Conservation (phyloP, 2,329 filamentous ascomycete species). For the Penicillium sp. region DNA sequence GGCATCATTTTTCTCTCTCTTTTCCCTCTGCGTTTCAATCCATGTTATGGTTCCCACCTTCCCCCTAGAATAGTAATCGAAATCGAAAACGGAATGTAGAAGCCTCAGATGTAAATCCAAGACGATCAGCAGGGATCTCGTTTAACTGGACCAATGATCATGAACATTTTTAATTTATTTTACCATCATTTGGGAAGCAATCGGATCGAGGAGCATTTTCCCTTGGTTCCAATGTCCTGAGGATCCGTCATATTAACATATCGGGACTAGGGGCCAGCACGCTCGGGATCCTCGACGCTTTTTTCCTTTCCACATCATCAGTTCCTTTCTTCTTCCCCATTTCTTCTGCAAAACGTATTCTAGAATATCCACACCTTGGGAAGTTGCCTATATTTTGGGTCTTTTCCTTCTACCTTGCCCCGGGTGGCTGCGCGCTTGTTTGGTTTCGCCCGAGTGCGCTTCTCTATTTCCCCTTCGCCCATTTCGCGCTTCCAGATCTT, state of each 20-base stretch:
- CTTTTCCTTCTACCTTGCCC: not conserved
- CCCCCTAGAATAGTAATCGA: not conserved
- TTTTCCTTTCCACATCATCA: conserved; percentile 23
- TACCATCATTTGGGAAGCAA: not conserved
- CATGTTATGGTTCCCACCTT: not conserved
- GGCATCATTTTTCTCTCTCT: not conserved
- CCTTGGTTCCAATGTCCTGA: conserved; percentile 29
- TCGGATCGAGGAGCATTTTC: conserved; percentile 17
- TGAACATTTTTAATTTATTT: not conserved
- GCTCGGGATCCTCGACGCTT: conserved; percentile 36
- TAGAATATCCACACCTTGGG: not conserved
- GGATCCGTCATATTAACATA: conserved; percentile 45
- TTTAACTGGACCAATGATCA: not conserved
- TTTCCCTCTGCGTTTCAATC: not conserved
- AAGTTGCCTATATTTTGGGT: not conserved
- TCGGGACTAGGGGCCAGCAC: conserved; percentile 39
- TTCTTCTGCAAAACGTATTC: conserved; percentile 9
- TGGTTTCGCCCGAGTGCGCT: conserved; percentile 24
- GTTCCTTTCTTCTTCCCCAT: conserved; percentile 13
- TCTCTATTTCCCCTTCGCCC: conserved; percentile 13
- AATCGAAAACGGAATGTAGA: not conserved
- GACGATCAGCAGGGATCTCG: not conserved
- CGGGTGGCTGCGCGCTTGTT: conserved; percentile 35
- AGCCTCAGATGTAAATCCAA: not conserved
- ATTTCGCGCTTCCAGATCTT: conserved; percentile 19